These are phyloP conservation scores for Suhomyces pyralidae DNA, from an alignment of 805 yeast species.

Conservation along the genomic window DNA sequence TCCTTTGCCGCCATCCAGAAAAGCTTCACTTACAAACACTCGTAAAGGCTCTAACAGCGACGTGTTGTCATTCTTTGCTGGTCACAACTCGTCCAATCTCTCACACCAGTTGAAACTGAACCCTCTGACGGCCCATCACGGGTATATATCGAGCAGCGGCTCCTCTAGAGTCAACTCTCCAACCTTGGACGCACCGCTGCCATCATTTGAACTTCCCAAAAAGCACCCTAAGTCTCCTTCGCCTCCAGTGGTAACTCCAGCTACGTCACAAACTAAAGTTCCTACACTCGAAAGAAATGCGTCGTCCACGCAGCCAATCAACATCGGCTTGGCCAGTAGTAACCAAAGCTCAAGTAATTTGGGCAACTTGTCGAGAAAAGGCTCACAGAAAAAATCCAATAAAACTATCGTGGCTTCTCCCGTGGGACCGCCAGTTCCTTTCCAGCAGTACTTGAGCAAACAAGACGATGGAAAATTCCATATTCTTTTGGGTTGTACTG, in stretches of 20 bases:
- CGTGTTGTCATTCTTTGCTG: constrained; percentile 9
- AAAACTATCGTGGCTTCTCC: constrained; percentile 57
- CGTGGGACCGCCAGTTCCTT: constrained; percentile 67
- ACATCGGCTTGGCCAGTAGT: constrained; percentile 7
- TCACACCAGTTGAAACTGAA: constrained; percentile 6
- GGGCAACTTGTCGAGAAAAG: constrained; percentile 17
- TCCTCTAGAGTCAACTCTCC: constrained; percentile 21
- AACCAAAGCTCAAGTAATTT: not conserved
- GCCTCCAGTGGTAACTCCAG: constrained; percentile 3
- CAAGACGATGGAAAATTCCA: constrained; percentile 85
- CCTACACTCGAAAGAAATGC: constrained; percentile 6
- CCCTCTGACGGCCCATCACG: constrained; percentile 1
- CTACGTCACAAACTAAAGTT: not conserved
- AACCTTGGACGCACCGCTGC: constrained; percentile 10
- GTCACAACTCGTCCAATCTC: constrained; percentile 3
- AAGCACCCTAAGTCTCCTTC: constrained; percentile 3
- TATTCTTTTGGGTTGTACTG: constrained; percentile 87
- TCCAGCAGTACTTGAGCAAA: constrained; percentile 65
- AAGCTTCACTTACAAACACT: constrained; percentile 10
- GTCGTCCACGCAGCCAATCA: constrained; percentile 16
- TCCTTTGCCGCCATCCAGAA: constrained; percentile 10
- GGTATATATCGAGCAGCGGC: constrained; percentile 7
- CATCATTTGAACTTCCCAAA: constrained; percentile 4
- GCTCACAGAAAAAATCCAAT: constrained; percentile 33
- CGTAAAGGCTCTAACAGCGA: constrained; percentile 8